Base-by-base conservation (phyloP, 2,329 filamentous ascomycete genomes). In the Ophiocordyceps sinensis region DNA sequence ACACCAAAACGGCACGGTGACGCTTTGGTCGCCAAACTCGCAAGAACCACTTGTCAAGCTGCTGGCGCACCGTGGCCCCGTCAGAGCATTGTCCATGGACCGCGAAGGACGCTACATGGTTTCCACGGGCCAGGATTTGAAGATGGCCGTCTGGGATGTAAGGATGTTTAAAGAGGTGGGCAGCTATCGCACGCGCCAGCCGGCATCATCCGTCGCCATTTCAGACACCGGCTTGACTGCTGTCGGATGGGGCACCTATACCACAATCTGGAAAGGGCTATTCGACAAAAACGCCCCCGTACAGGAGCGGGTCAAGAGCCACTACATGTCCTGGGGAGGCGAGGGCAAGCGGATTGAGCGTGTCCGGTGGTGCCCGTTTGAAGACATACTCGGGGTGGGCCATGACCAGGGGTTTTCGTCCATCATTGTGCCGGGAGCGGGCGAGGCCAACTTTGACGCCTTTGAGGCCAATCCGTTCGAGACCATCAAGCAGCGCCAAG, bases 111-210 rank as follows among this genome's bases (percentile, higher is more conserved):
- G 83, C 43, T 98, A 95, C 65, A 95, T 96, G 89, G 86, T 94
- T 11, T 86, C 87, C 4, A 81, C 85, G 0, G 89, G 88, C 1
- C 86, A 94, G 57, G 89, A 95, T 58, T 71, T 79, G 49, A 85
- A 83, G 56, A 93, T 94, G 83, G 79, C 83, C n/a, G 79, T 94
- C 12, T 95, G 89, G 87, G 89, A 96, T 57, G 81, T 96, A 47
- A 78, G 89, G 36, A 94, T 86, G 74, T 91, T 93, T 67, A 86
- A 83, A 51, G 86, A 94, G 55, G 82, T 98, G 23, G 85, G 91
- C 64, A 85, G 73, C 50, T 96, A 96, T 65, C 85, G 80, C 47
- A 85, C 87, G 30, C 75, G 80, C 32, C 77, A 85, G 43, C 91
- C 91, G 0, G 88, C 84, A 5, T 79, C 85, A 2, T 85, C 85